A percentile compares a stretch with the other conserved stretches of the same genome.
These are phyloP conservation scores for Globisporangium okanoganense DNA, from an alignment of 352 stramenopile genomes.

Conservation along the genomic window DNA sequence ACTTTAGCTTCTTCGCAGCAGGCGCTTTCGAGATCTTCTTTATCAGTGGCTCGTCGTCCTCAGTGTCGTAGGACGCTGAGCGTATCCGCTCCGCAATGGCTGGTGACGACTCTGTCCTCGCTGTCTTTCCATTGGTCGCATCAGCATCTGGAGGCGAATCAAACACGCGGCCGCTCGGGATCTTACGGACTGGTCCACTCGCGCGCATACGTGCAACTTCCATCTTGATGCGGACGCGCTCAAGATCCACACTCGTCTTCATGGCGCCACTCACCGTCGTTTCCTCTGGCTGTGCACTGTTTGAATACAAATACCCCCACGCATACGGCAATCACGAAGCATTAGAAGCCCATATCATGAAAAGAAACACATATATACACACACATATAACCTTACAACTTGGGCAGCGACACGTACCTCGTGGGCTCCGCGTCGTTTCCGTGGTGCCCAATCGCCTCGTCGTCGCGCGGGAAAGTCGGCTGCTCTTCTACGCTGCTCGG, in stretches of 20 bases:
- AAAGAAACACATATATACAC: neutral
- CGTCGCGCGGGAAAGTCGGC: neutral
- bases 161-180: conserved; percentile 55
- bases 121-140: conserved; percentile 41
- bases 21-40: neutral
- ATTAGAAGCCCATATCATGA: neutral
- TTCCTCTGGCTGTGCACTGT: neutral
- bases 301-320: neutral
- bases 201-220: conserved; percentile 34
- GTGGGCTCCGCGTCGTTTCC: conserved; percentile 1
- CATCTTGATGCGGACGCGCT: conserved; percentile 36
- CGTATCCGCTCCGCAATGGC: neutral
- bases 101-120: conserved; percentile 48
- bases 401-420: neutral
- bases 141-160: conserved; percentile 33
- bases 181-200: conserved; percentile 20
- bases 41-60: neutral
- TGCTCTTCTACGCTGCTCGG: neutral
- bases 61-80: neutral
- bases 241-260: conserved; percentile 20
- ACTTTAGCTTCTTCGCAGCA: neutral
- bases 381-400: neutral
- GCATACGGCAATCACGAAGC: neutral
- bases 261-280: neutral
- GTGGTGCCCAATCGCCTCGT: neutral